Base-by-base conservation (phyloP, 2,329 filamentous ascomycete species). In the Penicillium verrucosum region DNA sequence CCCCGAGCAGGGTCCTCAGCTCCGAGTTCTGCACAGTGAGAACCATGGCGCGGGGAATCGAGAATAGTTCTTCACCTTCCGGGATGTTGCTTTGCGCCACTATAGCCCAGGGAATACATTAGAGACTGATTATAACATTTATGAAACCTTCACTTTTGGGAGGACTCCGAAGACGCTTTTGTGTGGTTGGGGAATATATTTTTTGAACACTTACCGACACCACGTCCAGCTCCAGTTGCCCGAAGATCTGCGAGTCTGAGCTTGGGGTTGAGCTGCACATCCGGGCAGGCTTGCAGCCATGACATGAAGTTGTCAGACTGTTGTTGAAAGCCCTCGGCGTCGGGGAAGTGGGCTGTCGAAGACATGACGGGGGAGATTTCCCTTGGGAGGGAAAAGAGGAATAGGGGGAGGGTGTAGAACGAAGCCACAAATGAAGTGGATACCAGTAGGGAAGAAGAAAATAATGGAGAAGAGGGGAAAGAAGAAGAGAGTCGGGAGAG, bases 61-160 rank as follows among this genome's bases (percentile, higher is more conserved):
- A 87, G 78, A 96, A 96, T 42, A 96, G 82, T 46, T 88, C 83
- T 55, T 90, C 89, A 59, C 92, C 89, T 64, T 89, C 82, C 18
- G 80, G 76, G 52, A 96, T 90, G 60, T 90, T 84, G 56, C 81
- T 72, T 23, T 77, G 81, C 27, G 91, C 89, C 65, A 95, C 89
- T 93, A 61, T 27, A 55, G 37, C 47, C 49, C 23, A 36, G 44
- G 29, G 46, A 51, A 37, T n/a, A 49, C 65, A 58, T 69, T 61
- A 72, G 68, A 63, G 43, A 51, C 27, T 40, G 41, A 14, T 8
- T 53, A 45, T 32, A 46, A 46, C 32, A 58, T 63, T 58, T 43
- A 50, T 45, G 48, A 32, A 49, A 59, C 27, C 52, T 25, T 51
- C 42, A 55, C 60, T 51, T 60, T 49, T 59, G 50, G 38, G 50